Percentiles rank a stretch among this genome's conserved stretches.
Conservation (phyloP, 2,329 filamentous ascomycete genomes). For the Hymenoscyphus linearis region DNA sequence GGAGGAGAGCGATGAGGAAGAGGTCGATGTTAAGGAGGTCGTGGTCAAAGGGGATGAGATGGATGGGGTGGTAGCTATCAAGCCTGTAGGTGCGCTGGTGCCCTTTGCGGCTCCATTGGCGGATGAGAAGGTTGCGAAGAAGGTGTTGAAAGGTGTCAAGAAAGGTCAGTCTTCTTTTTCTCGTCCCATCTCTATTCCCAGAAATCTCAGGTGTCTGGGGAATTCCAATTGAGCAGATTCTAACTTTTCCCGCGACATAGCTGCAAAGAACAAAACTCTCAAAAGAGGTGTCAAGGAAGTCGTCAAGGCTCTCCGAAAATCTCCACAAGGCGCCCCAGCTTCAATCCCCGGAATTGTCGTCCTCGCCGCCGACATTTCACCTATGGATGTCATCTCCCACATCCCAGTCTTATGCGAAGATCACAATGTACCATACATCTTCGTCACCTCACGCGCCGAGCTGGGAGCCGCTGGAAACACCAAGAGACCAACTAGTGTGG, state of each 20-base stretch:
- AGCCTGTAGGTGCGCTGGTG: constrained; percentile 59
- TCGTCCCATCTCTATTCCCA: background rate
- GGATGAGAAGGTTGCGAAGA: constrained; percentile 68
- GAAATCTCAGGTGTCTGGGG: background rate
- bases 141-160: constrained; percentile 60
- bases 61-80: constrained; percentile 11
- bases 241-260: constrained; percentile 41
- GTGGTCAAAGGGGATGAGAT: constrained; percentile 22
- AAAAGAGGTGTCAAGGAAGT: constrained; percentile 99
- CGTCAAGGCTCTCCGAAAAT: constrained; percentile 96
- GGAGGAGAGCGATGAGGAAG: constrained; percentile 37
- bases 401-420: constrained; percentile 97
- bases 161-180: constrained; percentile 39
- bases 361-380: constrained; percentile 94
- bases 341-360: constrained; percentile 66
- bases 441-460: constrained; percentile 86
- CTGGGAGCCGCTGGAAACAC: constrained; percentile 90
- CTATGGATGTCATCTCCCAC: constrained; percentile 97
- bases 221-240: background rate
- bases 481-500: constrained; percentile 93
- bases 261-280: constrained; percentile 89
- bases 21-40: constrained; percentile 34
- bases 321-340: constrained; percentile 59
- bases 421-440: constrained; percentile 95
- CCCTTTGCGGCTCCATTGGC: constrained; percentile 79